A percentile compares a stretch with the other conserved stretches of the same genome.
Conservation (phyloP, 495 filamentous ascomycete species). For the Talaromyces ruber region DNA sequence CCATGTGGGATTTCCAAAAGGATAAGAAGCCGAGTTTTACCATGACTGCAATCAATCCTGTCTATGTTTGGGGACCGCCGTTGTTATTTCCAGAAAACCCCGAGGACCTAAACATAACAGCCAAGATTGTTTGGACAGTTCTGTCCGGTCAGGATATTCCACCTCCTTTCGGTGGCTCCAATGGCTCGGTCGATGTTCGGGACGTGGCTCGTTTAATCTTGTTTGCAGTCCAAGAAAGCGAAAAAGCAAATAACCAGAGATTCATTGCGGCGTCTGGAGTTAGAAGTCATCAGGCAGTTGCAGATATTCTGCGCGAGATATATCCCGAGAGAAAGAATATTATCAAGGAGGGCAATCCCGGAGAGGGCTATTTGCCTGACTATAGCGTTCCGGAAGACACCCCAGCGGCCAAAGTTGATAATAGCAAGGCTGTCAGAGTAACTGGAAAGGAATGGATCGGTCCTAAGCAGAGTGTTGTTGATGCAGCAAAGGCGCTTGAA, state of each 20-base stretch:
- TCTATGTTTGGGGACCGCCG: slow-evolving; percentile 52
- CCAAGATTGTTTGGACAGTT: slow-evolving; percentile 33
- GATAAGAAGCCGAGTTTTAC: slow-evolving; percentile 46
- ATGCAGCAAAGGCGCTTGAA: neutral
- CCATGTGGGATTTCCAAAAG: slow-evolving; percentile 50
- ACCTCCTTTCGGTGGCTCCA: slow-evolving; percentile 17
- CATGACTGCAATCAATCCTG: slow-evolving; percentile 48
- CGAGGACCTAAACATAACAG: slow-evolving; percentile 32
- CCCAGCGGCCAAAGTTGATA: neutral
- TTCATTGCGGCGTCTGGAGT: neutral
- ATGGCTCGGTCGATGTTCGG: slow-evolving; percentile 46
- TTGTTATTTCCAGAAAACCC: slow-evolving; percentile 24
- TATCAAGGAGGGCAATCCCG: neutral
- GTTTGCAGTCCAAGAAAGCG: neutral
- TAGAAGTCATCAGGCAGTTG: neutral
- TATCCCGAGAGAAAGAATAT: neutral
- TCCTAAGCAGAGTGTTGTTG: neutral
- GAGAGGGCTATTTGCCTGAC: neutral
- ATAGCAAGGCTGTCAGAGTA: neutral
- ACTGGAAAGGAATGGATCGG: neutral
- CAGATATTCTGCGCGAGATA: neutral
- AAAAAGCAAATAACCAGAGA: neutral
- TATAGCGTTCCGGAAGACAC: neutral
- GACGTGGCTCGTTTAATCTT: slow-evolving; percentile 23
- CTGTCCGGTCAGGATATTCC: slow-evolving; percentile 38